Evolutionary conservation across 495 filamentous ascomycete genomes (phyloP).

Genomic region (Chaetomidium leptoderma): DNA sequence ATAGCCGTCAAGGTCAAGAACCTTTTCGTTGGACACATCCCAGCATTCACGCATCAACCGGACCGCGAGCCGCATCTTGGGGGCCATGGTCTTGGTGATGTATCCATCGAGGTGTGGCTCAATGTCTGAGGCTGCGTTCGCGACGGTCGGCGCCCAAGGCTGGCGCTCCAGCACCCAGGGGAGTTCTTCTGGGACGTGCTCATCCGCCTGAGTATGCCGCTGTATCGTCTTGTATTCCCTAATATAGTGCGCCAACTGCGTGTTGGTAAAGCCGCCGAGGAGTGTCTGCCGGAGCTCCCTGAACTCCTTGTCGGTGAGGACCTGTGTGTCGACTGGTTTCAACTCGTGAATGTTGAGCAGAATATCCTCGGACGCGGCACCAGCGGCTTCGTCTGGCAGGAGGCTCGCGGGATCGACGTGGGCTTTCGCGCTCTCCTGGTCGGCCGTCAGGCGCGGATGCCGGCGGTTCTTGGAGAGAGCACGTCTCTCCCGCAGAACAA

Average conservation of each 20-base stretch:
- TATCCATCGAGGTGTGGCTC: constrained; percentile 28
- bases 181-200: not conserved
- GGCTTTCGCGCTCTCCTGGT: not conserved
- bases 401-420: constrained; percentile 30
- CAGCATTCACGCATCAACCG: constrained; percentile 42
- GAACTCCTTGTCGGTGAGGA: constrained; percentile 37
- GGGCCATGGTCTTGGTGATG: constrained; percentile 17
- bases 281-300: constrained; percentile 36
- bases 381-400: constrained; percentile 28
- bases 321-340: constrained; percentile 30
- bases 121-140: not conserved
- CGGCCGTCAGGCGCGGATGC: too few species aligned
- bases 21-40: constrained; percentile 32
- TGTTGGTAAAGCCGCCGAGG: constrained; percentile 38
- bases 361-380: constrained; percentile 29
- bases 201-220: constrained; percentile 2
- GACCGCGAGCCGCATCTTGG: constrained; percentile 37
- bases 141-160: constrained; percentile 33
- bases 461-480: not conserved
- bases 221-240: constrained; percentile 9
- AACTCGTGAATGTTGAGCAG: constrained; percentile 43
- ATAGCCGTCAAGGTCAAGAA: constrained; percentile 31
- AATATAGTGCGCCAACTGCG: constrained; percentile 43
- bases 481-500: constrained; percentile 36
- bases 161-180: constrained; percentile 31